phyloP scores from a whole-genome alignment of 2,329 filamentous ascomycete genomes.

The Alternaria alternata region DNA sequence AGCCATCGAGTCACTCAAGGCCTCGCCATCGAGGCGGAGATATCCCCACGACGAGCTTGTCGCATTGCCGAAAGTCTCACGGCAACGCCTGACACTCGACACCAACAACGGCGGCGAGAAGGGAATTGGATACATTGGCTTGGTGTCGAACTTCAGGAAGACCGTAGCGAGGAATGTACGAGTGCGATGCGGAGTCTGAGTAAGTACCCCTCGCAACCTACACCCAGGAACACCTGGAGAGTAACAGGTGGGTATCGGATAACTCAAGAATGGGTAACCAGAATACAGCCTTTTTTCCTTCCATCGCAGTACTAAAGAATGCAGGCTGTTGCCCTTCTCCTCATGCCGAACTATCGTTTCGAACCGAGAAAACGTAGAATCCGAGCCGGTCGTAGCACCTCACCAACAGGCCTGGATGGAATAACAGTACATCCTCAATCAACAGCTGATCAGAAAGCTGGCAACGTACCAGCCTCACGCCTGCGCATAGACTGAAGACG shows the following conservation, averaged over 20 bases:
- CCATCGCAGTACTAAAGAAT: neutral
- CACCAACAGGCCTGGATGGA: neutral
- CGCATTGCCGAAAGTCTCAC: neutral
- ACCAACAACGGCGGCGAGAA: neutral
- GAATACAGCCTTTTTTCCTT: neutral
- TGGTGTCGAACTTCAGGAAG: neutral
- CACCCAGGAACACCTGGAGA: neutral
- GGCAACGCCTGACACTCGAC: neutral
- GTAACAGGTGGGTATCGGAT: neutral
- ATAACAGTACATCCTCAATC: neutral
- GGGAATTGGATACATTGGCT: neutral
- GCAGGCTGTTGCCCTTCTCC: neutral
- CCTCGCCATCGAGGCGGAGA: neutral
- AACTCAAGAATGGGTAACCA: neutral
- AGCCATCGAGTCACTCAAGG: neutral
- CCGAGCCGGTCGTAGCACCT: neutral
- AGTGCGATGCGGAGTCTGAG: neutral
- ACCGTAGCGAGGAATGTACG: neutral
- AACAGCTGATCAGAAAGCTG: neutral
- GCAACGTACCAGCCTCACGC: neutral
- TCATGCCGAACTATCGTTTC: neutral
- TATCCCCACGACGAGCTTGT: neutral
- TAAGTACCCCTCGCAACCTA: neutral
- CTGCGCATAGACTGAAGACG: neutral
- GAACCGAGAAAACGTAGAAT: neutral